Conservation (phyloP, 192 early-diverging fungal genomes). For the Podochytrium sp. region DNA sequence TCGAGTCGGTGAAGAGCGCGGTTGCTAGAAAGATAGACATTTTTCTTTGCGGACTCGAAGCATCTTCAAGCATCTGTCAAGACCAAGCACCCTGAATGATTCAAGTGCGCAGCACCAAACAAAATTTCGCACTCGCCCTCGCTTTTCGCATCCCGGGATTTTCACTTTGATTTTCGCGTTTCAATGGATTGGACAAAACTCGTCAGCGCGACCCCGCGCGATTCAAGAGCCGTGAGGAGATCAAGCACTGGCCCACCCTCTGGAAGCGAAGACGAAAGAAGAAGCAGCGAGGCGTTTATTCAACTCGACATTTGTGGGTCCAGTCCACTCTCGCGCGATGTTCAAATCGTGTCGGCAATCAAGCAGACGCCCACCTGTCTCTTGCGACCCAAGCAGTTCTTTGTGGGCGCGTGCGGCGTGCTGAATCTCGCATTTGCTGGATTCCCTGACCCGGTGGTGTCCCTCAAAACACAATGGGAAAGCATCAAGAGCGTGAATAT, state of each 20-base stretch:
- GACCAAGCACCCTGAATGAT: too few relatives aligned
- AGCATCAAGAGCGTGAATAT: background rate
- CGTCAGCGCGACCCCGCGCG: background rate
- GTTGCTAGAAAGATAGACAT: too few relatives aligned
- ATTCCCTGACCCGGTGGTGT: conserved; percentile 7
- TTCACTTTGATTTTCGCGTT: too few relatives aligned
- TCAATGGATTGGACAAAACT: background rate
- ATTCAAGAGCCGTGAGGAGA: background rate
- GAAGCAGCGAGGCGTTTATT: background rate
- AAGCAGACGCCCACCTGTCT: conserved; percentile 10
- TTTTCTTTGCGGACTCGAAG: too few relatives aligned
- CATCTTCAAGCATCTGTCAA: too few relatives aligned
- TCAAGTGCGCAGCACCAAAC: too few relatives aligned
- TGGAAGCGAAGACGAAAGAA: background rate
- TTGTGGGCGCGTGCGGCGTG: background rate
- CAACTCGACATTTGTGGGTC: background rate
- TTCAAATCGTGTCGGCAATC: background rate
- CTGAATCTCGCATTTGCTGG: conserved; percentile 11
- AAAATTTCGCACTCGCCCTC: too few relatives aligned
- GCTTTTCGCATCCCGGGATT: too few relatives aligned
- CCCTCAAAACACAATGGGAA: background rate
- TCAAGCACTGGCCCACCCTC: background rate
- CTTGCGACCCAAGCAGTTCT: conserved; percentile 1
- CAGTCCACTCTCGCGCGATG: conserved; percentile 7
- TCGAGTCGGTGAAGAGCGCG: too few relatives aligned